Evolutionary conservation across 2,329 filamentous ascomycete genomes (phyloP).

Genomic region (Periconia sp.): DNA sequence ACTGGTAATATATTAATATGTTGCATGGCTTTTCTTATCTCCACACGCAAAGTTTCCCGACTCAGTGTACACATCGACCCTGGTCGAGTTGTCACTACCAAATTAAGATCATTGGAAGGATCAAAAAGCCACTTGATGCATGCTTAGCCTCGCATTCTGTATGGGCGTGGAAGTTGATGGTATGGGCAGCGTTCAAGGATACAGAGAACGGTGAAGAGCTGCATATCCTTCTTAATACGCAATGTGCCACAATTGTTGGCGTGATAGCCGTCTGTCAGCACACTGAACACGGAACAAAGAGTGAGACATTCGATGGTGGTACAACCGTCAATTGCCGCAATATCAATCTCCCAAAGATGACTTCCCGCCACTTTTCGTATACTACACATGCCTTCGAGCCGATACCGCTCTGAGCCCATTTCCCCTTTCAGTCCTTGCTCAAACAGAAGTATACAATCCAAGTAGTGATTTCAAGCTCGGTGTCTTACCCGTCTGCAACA

Average conservation of each 20-base stretch:
- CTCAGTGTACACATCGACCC: background rate
- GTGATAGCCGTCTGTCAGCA: too few relatives aligned
- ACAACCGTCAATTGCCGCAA: background rate
- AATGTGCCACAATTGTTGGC: too few relatives aligned
- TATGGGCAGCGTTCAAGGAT: too few relatives aligned
- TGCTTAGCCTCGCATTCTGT: background rate
- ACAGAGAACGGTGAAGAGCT: too few relatives aligned
- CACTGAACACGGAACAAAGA: background rate
- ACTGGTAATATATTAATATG: background rate
- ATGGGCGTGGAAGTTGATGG: too few relatives aligned
- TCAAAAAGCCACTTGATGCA: background rate
- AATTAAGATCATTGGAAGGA: background rate
- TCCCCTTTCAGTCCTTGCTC: background rate
- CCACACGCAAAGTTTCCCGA: background rate
- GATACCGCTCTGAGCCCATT: background rate
- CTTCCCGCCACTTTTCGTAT: background rate
- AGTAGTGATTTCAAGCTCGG: constrained; percentile 24
- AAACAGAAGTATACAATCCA: constrained; percentile 21
- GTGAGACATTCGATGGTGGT: background rate
- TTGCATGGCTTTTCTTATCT: background rate
- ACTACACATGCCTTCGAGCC: background rate
- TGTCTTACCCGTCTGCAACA: constrained; percentile 30
- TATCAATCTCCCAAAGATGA: background rate
- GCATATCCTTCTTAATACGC: too few relatives aligned
- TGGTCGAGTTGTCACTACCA: background rate